Conservation (phyloP, 2,329 filamentous ascomycete genomes). For the Pezicula neosporulosa region DNA sequence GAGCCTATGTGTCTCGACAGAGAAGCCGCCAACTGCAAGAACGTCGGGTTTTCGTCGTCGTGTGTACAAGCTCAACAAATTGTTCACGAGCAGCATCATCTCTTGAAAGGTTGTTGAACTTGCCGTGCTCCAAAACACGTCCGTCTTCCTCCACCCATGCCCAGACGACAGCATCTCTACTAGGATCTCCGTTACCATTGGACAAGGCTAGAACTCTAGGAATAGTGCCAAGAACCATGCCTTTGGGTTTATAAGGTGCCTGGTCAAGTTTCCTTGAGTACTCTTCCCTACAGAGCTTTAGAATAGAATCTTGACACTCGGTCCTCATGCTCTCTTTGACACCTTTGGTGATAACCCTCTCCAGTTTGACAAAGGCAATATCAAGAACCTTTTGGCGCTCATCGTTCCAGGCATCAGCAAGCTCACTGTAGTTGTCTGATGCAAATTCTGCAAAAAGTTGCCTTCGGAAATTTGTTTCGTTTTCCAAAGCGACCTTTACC, state of each 20-base stretch:
- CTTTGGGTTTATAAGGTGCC: constrained; percentile 92
- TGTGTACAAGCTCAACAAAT: constrained; percentile 78
- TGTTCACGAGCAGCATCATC: constrained; percentile 65
- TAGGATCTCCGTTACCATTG: constrained; percentile 72
- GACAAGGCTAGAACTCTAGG: constrained; percentile 85
- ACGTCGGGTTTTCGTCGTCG: constrained; percentile 83
- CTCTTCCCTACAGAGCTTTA: constrained; percentile 83
- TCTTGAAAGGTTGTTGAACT: constrained; percentile 73
- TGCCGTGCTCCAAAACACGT: constrained; percentile 82
- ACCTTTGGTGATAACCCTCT: constrained; percentile 80
- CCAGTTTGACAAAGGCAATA: constrained; percentile 74
- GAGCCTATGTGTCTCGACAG: constrained; percentile 79
- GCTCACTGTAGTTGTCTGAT: constrained; percentile 92
- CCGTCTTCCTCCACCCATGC: constrained; percentile 93
- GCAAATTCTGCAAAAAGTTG: constrained; percentile 80
- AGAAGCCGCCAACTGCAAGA: constrained; percentile 83
- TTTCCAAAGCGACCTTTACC: constrained; percentile 74
- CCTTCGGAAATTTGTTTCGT: constrained; percentile 71
- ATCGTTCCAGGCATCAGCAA: constrained; percentile 92
- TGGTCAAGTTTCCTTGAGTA: constrained; percentile 91
- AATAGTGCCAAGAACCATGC: constrained; percentile 82
- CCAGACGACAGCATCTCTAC: constrained; percentile 81
- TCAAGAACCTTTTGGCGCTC: constrained; percentile 84
- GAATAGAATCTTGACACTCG: constrained; percentile 88
- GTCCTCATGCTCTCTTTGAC: constrained; percentile 94